phyloP scores from a whole-genome alignment of 306 rosid genomes.

The Malus asiatica region DNA sequence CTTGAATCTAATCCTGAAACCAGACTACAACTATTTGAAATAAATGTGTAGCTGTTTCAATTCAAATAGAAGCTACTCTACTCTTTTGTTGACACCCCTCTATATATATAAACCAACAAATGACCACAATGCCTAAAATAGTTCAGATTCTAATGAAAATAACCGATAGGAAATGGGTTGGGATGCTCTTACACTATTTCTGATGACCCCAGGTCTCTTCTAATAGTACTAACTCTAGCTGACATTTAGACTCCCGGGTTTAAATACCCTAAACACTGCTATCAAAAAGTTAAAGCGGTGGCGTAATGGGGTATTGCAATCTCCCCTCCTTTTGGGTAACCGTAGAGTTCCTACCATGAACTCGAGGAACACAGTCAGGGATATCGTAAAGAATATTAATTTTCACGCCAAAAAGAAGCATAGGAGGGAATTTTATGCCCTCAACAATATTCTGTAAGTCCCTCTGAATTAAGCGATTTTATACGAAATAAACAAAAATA shows the following conservation, averaged over 20 bases:
- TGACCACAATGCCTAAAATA: not conserved
- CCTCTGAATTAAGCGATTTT: not conserved
- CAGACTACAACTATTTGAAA: not conserved
- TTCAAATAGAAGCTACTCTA: not conserved
- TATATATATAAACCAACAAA: not conserved
- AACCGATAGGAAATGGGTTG: not conserved
- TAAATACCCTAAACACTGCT: not conserved
- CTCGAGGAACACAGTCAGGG: not conserved
- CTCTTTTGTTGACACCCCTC: not conserved
- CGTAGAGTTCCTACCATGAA: not conserved
- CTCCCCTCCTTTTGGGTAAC: not conserved
- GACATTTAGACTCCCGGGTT: not conserved
- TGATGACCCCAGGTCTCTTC: not conserved
- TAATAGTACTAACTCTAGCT: not conserved
- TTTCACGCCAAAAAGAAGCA: too few relatives aligned
- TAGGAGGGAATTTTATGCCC: too few relatives aligned
- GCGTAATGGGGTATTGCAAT: not conserved
- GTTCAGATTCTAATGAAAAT: not conserved
- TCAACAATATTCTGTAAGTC: not conserved
- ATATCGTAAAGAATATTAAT: too few relatives aligned
- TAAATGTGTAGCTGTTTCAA: not conserved
- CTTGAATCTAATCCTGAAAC: not conserved
- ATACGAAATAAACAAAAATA: not conserved
- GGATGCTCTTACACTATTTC: not conserved
- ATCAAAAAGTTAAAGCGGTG: not conserved